Conservation (phyloP, 345 rosid species). For the Eucalyptus curtisii region DNA sequence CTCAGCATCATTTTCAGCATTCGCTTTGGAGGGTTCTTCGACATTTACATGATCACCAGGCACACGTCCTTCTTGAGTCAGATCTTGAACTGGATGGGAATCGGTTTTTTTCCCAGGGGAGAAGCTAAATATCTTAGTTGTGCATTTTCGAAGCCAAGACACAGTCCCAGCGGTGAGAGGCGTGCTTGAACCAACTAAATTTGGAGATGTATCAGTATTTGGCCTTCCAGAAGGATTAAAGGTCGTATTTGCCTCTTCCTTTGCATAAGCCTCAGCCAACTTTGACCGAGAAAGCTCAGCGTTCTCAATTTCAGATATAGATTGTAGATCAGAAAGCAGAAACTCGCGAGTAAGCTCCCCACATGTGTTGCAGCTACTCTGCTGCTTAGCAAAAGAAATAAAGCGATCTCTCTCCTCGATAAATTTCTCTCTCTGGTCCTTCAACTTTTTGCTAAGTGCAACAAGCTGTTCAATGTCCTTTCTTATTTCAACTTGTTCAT, state of each 20-base stretch:
- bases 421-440: conserved; percentile 72
- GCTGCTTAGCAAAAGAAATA: conserved; percentile 60
- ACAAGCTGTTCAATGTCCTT: conserved; percentile 82
- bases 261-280: conserved; percentile 13
- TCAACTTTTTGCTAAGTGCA: conserved; percentile 59
- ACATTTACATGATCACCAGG: conserved; percentile 14
- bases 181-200: conserved; percentile 13
- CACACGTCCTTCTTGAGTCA: conserved; percentile 6
- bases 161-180: conserved; percentile 51
- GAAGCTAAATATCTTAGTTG: conserved; percentile 60
- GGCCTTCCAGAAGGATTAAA: conserved; percentile 1
- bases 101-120: conserved; percentile 60
- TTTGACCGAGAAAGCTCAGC: conserved; percentile 31
- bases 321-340: conserved; percentile 54
- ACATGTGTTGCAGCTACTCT: conserved; percentile 55
- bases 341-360: conserved; percentile 63
- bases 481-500: conserved; percentile 69
- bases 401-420: conserved; percentile 74
- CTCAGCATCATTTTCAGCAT: conserved; percentile 23
- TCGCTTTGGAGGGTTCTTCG: conserved; percentile 23
- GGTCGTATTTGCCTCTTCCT: conserved; percentile 8
- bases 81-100: conserved; percentile 16
- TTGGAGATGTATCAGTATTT: conserved; percentile 27
- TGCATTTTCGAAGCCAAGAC: conserved; percentile 80
- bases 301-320: conserved; percentile 43